Percentiles rank a stretch among this genome's conserved stretches.
phyloP scores from a whole-genome alignment of 2,329 filamentous ascomycete species.

The Apiospora pterosperma region DNA sequence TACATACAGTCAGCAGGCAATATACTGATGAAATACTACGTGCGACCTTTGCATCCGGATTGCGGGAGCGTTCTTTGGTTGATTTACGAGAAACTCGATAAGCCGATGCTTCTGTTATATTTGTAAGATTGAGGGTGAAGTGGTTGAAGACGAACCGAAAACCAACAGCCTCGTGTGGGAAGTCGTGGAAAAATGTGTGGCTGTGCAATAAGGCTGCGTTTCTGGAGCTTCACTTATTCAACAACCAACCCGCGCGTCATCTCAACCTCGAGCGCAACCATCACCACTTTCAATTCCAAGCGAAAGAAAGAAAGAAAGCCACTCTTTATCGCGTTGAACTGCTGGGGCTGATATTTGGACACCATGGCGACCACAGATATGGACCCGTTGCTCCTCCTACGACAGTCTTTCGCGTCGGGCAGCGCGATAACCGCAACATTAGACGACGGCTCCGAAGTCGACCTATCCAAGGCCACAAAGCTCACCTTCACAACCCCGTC shows the following conservation, averaged over 20 bases:
- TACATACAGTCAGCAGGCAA: neutral
- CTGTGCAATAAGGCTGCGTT: neutral
- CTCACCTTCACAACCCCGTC: slow-evolving; percentile 66
- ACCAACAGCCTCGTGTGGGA: neutral
- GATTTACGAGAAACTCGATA: neutral
- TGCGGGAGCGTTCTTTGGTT: neutral
- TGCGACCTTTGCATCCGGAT: neutral
- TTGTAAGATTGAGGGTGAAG: neutral
- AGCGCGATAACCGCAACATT: slow-evolving; percentile 71
- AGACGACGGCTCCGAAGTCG: slow-evolving; percentile 62
- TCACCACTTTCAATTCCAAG: neutral
- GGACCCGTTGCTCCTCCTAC: slow-evolving; percentile 80
- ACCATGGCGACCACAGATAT: slow-evolving; percentile 59
- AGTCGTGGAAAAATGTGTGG: neutral
- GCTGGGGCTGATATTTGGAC: neutral
- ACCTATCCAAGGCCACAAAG: slow-evolving; percentile 73
- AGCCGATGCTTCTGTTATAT: neutral
- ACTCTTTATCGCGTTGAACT: neutral
- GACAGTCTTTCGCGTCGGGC: slow-evolving; percentile 73
- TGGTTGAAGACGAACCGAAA: neutral
- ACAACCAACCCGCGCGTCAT: neutral
- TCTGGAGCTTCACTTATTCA: neutral
- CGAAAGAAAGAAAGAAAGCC: neutral
- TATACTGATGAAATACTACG: neutral
- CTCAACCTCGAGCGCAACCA: neutral